Evolutionary conservation across 495 filamentous ascomycete species (phyloP), one percentile per base, ranked within the genome.

Genomic region (Hyaloscypha finlandica): DNA sequence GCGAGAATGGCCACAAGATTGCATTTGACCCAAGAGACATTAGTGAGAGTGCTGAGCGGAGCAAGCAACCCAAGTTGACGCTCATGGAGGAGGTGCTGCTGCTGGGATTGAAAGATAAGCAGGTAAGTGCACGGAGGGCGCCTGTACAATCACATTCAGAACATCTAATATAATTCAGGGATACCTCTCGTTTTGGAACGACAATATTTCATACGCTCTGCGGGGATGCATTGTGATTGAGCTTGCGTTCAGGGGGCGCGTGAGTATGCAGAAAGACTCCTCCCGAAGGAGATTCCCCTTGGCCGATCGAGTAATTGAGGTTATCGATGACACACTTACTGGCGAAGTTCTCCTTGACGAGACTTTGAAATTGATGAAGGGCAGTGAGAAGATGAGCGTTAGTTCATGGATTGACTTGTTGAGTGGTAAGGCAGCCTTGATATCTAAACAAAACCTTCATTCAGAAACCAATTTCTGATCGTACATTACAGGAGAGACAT

Each of bases 291-390:
- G 94, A 67, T 97, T 97, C 75, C 95, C 95, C 67, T 83, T 98
- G 65, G 87, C 93, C 70, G 95, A 99, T 80, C 86, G 95, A 65
- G 79, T 93, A 67, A 97, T 99, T 78, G 95, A 99, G 78, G 95
- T 99, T 64, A 84, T 99, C 73, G 95, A 99, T 77, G 95, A 98
- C 76, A 97, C 92, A 67, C 84, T 97, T 77, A 99, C 95, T 2
- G 95, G 95, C 63, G 95, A 99, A 83, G 94, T 98, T 72, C 85
- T 99, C 74, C 87, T 99, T 73, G 95, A 99, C 81, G 95, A 99
- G 83, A 91, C 95, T 67, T 83, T 99, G 76, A 98, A 99, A 84
- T 96, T 99, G 94, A 99, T 98, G 94, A 98, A 99, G 82, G 88
- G 89, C 68, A 96, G 93, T 76, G 95, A 99, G 84, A 97, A 97